Conservation (phyloP, 129 eudicot species). For the Flaveria bidentis region DNA sequence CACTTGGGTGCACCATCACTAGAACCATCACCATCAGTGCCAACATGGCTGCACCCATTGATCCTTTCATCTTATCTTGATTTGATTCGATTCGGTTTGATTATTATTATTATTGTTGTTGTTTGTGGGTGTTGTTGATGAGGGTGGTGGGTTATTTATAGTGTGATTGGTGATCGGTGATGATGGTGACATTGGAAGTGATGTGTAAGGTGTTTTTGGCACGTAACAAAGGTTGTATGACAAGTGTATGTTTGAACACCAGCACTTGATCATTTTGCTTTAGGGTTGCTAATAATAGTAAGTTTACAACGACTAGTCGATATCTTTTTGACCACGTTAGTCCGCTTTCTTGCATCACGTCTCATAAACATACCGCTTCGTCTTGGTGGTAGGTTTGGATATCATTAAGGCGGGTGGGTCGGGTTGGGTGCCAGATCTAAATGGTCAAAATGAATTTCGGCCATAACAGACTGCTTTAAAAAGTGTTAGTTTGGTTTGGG, state of each 20-base stretch:
- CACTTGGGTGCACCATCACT: slow-evolving; percentile 38
- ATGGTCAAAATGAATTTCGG: neutral
- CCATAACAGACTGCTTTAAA: neutral
- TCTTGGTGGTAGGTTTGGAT: slow-evolving; percentile 21
- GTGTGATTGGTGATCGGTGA: slow-evolving; percentile 29
- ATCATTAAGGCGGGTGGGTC: neutral
- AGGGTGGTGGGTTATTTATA: slow-evolving; percentile 26
- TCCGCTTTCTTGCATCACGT: slow-evolving; percentile 11
- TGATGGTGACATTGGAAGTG: slow-evolving; percentile 12
- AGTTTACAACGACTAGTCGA: neutral
- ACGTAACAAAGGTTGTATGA: slow-evolving; percentile 28
- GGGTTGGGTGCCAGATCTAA: neutral
- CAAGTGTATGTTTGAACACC: slow-evolving; percentile 30
- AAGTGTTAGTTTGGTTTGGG: neutral
- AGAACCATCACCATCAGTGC: slow-evolving; percentile 30
- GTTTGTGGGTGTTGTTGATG: neutral
- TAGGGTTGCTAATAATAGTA: slow-evolving; percentile 29
- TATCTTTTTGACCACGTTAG: neutral
- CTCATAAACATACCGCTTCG: neutral
- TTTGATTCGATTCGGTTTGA: neutral
- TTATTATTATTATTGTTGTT: neutral
- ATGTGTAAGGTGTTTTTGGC: slow-evolving; percentile 13
- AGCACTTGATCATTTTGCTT: slow-evolving; percentile 4
- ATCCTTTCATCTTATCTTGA: slow-evolving; percentile 42
- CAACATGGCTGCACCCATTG: slow-evolving; percentile 41